These are phyloP conservation scores for Stachybotrys echinatus DNA, from an alignment of 2,329 filamentous ascomycete species.

Conservation along the genomic window DNA sequence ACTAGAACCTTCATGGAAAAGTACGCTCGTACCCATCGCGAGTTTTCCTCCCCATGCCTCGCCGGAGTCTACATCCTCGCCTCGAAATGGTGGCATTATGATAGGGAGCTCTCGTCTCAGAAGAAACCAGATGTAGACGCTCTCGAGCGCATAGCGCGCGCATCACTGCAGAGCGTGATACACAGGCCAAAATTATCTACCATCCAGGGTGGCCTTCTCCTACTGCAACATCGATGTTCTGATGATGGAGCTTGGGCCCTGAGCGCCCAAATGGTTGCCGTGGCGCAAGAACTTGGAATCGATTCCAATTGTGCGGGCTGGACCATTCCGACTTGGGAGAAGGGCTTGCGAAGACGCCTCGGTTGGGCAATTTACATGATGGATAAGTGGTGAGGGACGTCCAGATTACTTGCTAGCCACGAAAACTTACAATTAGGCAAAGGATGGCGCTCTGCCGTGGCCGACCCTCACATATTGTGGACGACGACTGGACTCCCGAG, in stretches of 20 bases:
- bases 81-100: constrained; percentile 49
- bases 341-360: constrained; percentile 48
- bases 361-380: constrained; percentile 58
- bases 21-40: constrained; percentile 42
- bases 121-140: constrained; percentile 15
- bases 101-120: constrained; percentile 22
- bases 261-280: constrained; percentile 39
- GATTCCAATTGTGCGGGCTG: constrained; percentile 51
- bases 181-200: constrained; percentile 23
- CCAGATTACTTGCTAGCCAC: not conserved
- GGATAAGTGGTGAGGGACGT: constrained; percentile 42
- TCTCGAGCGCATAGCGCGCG: constrained; percentile 16
- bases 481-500: constrained; percentile 22
- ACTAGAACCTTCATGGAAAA: constrained; percentile 42
- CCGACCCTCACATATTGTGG: constrained; percentile 21
- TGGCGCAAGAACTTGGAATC: constrained; percentile 47
- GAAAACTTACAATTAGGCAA: not conserved
- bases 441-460: constrained; percentile 20
- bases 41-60: constrained; percentile 47
- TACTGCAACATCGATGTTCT: constrained; percentile 17
- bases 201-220: constrained; percentile 20
- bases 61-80: constrained; percentile 52
- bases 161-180: constrained; percentile 19
- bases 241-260: constrained; percentile 19
- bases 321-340: constrained; percentile 53